These are phyloP conservation scores for Pholiota molesta DNA, from an alignment of 768 basidiomycete genomes.

Conservation along the genomic window DNA sequence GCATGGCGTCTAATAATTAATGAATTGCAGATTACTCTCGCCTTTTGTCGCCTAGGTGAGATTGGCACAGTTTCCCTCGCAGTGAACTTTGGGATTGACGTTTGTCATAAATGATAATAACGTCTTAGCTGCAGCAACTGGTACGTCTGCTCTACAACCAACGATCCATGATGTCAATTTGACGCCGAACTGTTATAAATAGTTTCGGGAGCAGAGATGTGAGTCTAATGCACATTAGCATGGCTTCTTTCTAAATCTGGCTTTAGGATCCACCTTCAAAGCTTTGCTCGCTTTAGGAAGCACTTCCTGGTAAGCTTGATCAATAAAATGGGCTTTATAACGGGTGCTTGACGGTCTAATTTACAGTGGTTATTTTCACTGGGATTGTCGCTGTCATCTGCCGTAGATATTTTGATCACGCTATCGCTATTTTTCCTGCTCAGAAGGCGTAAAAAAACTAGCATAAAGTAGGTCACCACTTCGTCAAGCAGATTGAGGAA, in stretches of 20 bases:
- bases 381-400: slow-evolving; percentile 51
- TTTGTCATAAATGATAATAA: slow-evolving; percentile 5
- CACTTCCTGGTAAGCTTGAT: slow-evolving; percentile 17
- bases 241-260: background rate
- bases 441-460: slow-evolving; percentile 35
- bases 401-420: slow-evolving; percentile 51
- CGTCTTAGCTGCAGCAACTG: slow-evolving; percentile 26
- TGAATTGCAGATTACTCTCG: slow-evolving; percentile 1
- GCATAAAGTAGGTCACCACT: slow-evolving; percentile 33
- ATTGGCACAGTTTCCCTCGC: background rate
- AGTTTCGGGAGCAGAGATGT: slow-evolving; percentile 15
- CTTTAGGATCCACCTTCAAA: slow-evolving; percentile 10
- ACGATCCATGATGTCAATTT: background rate
- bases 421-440: slow-evolving; percentile 44
- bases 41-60: slow-evolving; percentile 10
- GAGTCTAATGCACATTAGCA: background rate
- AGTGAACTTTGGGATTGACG: background rate
- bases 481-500: too few species aligned
- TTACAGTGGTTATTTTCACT: slow-evolving; percentile 53
- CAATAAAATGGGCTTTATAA: background rate
- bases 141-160: slow-evolving; percentile 20
- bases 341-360: background rate
- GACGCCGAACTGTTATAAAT: background rate
- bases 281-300: slow-evolving; percentile 11
- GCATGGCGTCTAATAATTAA: background rate